These are phyloP conservation scores for Sclerotinia subarctica DNA, from an alignment of 2,329 filamentous ascomycete genomes.

Conservation along the genomic window DNA sequence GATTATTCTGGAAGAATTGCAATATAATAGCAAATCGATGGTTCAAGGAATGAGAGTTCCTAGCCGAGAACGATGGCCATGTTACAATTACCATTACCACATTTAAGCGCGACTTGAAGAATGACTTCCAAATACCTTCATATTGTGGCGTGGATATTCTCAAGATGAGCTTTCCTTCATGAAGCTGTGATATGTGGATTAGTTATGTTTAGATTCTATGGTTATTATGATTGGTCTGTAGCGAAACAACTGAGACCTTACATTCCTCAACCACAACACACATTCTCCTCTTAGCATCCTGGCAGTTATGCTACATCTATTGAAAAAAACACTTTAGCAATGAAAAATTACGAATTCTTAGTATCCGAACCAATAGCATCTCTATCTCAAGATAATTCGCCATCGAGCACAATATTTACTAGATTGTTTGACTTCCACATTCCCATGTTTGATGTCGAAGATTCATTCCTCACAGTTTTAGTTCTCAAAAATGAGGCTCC, in stretches of 20 bases:
- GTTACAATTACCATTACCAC: not conserved
- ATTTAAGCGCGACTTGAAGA: not conserved
- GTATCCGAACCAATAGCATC: not conserved
- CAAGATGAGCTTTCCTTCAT: not conserved
- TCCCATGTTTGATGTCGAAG: slow-evolving; percentile 1
- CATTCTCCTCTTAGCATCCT: slow-evolving; percentile 2
- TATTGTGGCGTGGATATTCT: not conserved
- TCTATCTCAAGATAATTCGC: not conserved
- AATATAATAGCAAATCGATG: not conserved
- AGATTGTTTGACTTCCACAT: not conserved
- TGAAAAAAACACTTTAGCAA: not conserved
- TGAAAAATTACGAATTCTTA: not conserved
- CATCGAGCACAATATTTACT: not conserved
- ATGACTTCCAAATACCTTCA: not conserved
- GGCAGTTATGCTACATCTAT: slow-evolving; percentile 5
- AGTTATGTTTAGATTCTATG: not conserved
- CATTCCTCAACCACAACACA: slow-evolving; percentile 9
- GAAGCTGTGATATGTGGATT: slow-evolving; percentile 1
- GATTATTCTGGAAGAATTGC: not conserved
- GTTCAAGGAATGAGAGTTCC: not conserved
- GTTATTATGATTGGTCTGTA: slow-evolving; percentile 9
- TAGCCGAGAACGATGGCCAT: not conserved
- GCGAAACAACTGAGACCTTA: not conserved
- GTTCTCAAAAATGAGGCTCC: not conserved
- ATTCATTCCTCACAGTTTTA: slow-evolving; percentile 2